Percentiles rank a stretch among this genome's conserved stretches.
Conservation (phyloP, 2,329 filamentous ascomycete genomes). For the Aspergillus fischeri region DNA sequence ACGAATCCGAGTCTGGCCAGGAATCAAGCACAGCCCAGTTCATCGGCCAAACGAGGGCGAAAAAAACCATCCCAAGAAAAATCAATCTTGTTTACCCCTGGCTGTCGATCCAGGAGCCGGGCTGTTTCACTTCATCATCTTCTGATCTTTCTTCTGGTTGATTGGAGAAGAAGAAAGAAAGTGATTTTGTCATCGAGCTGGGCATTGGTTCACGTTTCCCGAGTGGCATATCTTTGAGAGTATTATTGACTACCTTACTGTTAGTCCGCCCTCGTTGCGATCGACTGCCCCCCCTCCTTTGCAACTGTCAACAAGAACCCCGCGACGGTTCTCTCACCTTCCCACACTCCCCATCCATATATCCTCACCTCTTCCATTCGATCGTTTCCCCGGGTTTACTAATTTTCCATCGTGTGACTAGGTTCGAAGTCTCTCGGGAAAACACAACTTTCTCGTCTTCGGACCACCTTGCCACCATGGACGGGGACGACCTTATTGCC, state of each 20-base stretch:
- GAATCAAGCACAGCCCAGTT: neutral
- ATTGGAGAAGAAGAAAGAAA: neutral
- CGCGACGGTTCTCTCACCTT: conserved; percentile 17
- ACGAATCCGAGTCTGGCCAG: neutral
- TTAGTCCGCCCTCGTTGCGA: conserved; percentile 7
- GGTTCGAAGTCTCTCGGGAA: neutral
- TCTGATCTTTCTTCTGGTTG: neutral
- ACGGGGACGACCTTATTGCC: conserved; percentile 61
- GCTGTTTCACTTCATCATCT: neutral
- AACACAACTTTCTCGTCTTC: conserved; percentile 9
- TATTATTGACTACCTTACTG: neutral
- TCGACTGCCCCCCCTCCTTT: conserved; percentile 11
- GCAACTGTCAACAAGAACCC: conserved; percentile 24
- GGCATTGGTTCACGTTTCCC: conserved; percentile 12
- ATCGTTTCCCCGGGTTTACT: conserved; percentile 11
- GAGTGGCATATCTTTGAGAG: neutral
- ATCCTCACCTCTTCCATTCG: conserved; percentile 6
- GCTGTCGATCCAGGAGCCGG: neutral
- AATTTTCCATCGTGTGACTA: neutral
- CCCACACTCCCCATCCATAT: conserved; percentile 10
- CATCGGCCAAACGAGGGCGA: neutral
- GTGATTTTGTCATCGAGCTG: conserved; percentile 8
- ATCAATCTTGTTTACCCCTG: neutral
- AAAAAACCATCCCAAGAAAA: neutral
- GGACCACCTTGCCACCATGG: conserved; percentile 45